A percentile compares a stretch with the other conserved stretches of the same genome.
Evolutionary conservation across 192 early-diverging fungal genomes (phyloP).

Genomic region (Allomyces macrogynus): DNA sequence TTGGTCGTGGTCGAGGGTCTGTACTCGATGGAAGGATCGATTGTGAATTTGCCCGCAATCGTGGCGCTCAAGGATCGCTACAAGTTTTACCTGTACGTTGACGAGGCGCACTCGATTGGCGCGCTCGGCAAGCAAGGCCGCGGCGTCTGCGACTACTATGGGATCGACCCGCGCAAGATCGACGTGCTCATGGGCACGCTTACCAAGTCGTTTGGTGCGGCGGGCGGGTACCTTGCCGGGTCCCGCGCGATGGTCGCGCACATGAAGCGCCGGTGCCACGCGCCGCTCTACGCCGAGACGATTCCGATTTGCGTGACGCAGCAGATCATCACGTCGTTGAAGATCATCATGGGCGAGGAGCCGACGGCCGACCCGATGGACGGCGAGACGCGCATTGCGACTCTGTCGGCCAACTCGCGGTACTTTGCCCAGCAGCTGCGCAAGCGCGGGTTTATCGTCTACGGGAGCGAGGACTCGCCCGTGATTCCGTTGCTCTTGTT

Average conservation of each 20-base stretch:
- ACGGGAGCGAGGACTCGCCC: slow-evolving; percentile 69
- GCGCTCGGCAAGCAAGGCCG: slow-evolving; percentile 83
- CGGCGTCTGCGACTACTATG: slow-evolving; percentile 90
- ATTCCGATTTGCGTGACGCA: slow-evolving; percentile 67
- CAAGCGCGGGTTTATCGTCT: slow-evolving; percentile 83
- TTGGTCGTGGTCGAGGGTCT: slow-evolving; percentile 87
- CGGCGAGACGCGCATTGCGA: slow-evolving; percentile 61
- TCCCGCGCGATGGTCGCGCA: slow-evolving; percentile 54
- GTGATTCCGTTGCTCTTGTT: slow-evolving; percentile 80
- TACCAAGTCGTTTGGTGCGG: slow-evolving; percentile 93
- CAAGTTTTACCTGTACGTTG: slow-evolving; percentile 89
- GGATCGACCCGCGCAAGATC: slow-evolving; percentile 66
- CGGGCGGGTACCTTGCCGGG: slow-evolving; percentile 85
- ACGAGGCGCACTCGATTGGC: slow-evolving; percentile 94
- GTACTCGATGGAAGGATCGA: slow-evolving; percentile 95
- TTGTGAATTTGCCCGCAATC: slow-evolving; percentile 70
- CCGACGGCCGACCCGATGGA: slow-evolving; percentile 46
- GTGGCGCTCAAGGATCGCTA: slow-evolving; percentile 75
- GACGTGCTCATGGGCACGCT: slow-evolving; percentile 97
- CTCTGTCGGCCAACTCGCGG: slow-evolving; percentile 65
- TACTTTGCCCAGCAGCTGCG: slow-evolving; percentile 62
- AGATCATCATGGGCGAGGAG: slow-evolving; percentile 83
- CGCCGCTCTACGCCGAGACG: slow-evolving; percentile 71
- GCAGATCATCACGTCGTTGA: slow-evolving; percentile 74
- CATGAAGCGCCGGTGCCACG: slow-evolving; percentile 55